Evolutionary conservation across 2,329 filamentous ascomycete species (phyloP), one percentile per base, ranked within the genome.

Genomic region (Paracoccidioides brasiliensis): DNA sequence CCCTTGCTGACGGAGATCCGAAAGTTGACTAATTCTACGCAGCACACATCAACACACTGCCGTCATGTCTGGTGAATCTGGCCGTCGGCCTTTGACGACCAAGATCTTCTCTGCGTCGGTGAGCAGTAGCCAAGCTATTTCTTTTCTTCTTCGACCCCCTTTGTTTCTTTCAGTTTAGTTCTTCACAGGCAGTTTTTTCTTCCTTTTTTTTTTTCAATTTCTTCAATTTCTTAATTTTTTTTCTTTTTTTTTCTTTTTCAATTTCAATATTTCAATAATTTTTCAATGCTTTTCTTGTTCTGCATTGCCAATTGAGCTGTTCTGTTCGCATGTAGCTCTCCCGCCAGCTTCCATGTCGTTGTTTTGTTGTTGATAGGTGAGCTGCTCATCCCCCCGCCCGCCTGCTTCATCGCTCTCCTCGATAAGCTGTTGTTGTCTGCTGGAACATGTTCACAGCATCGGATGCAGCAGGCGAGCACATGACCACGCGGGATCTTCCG

Each of bases 101-200:
- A 69, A 68, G 60, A 69, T 63, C 57, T 70, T 66, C 54, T 69
- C 66, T 59, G 67, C 66, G 45, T 67, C 65, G 58, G 68, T 70
- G 61, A 67, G 68, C 68, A 43, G 41, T 48, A 35, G 45, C 46
- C 5, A 41, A 15, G 9, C 33, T 49, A 43, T 54, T 45, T 28
- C 28, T n/a, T n/a, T 38, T 53, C 32, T 8, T 50, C 48, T 49
- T 30, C 33, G n/a, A 32, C 32, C 41, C 41, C 33, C 42, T 44
- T 51, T 49, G 43, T 15, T 41, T 37, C 42, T 50, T 46, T 45
- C 46, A 46, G 22, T 22, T 22, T 2, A 22, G 22, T 22, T 22
- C 22, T 22, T 22, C 22, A n/a, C 22, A 22, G 22, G 22, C 22
- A 22, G 1, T 22, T 22, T 22, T 22, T 22, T 22, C 2, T 22